Base-by-base conservation (phyloP, 495 filamentous ascomycete genomes). In the Platismatia glauca region DNA sequence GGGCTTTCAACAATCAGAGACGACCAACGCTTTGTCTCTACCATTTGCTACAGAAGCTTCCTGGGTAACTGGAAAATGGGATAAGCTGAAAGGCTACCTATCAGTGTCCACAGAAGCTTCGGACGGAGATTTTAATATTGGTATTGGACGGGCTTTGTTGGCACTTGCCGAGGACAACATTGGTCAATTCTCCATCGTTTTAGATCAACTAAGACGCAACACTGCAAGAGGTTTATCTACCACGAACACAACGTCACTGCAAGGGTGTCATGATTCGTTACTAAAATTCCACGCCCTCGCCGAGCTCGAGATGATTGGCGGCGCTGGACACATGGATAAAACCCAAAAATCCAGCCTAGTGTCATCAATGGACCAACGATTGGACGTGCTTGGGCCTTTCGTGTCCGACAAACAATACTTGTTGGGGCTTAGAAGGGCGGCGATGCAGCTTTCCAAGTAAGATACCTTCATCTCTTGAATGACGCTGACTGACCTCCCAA, bases 381-480 rank as follows among this genome's bases (percentile, higher is more conserved):
- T 97, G 55, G 87, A 92, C 69, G 81, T 92, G 13, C 73, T 99
- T 13, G 94, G 94, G 4, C 86, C 90, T 6, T 96, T 90, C 69
- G 82, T 88, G 33, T 82, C 86, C 48, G 90, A 97, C 70, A 97
- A 97, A 72, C 93, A 97, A 72, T 96, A 96, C 68, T 74, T 99
- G 33, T 81, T 99, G n/a, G 88, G 91, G 3, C 78, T 97, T 27
- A 81, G 91, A 58, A 81, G 93, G 62, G 92, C 91, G 38, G 83
- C 86, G 2, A 96, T 97, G 90, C 82, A 90, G 64, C 67, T 90
- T 64, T 82, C 82, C 65, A 72, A 74, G 86, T 86, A 77, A 62
- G 79, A 71, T 67, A 72, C 74, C 44, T 56, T 44, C 24, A 57
- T 22, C 44, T 43, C 37, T 53, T 55, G 37, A 59, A 29, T 29